These are phyloP conservation scores for Mortierella polycephala DNA, from an alignment of 371 early-diverging fungal species.

Conservation along the genomic window DNA sequence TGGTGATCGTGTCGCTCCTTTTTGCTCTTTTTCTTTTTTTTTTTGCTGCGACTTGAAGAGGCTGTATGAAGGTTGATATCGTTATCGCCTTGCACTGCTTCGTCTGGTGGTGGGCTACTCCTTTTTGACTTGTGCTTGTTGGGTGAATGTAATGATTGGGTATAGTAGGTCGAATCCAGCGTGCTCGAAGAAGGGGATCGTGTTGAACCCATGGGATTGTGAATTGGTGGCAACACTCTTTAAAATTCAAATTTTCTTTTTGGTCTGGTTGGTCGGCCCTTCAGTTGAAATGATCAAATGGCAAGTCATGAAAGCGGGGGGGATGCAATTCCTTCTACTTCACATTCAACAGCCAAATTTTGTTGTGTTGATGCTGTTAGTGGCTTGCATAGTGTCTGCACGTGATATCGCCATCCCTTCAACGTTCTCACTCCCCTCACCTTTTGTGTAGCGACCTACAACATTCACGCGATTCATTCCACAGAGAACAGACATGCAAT, in stretches of 20 bases:
- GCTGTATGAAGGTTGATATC: no score
- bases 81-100: constrained; percentile 1
- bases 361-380: no score
- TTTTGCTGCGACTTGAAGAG: constrained; percentile 6
- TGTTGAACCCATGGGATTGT: constrained; percentile 46
- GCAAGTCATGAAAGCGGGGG: no score
- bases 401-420: no score
- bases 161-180: constrained; percentile 38
- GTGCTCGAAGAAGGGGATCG: constrained; percentile 35
- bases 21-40: constrained; percentile 34
- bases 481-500: background rate
- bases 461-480: background rate
- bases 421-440: no score
- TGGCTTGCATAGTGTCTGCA: no score
- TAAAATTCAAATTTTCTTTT: background rate
- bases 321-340: no score
- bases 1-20: constrained; percentile 24
- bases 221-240: background rate
- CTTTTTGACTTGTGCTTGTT: constrained; percentile 34
- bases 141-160: constrained; percentile 13
- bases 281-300: no score
- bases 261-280: no score
- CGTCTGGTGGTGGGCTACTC: constrained; percentile 16
- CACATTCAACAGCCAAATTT: no score
- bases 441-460: background rate